Evolutionary conservation across 2,329 filamentous ascomycete genomes (phyloP), one percentile per base, ranked within the genome.

Genomic region (Ophiostoma ulmi): DNA sequence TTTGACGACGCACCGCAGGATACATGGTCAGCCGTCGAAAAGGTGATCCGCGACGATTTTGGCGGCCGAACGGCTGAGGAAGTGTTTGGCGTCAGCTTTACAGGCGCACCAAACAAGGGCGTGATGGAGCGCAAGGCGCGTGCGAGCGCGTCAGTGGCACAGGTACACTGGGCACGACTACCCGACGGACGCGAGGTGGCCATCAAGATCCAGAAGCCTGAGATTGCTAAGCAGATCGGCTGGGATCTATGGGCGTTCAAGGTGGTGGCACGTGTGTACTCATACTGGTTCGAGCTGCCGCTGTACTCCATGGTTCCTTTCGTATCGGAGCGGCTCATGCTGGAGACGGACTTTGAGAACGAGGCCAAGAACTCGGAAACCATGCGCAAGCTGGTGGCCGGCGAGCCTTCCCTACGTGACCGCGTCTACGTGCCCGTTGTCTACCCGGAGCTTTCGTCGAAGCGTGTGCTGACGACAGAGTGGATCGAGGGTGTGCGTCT

Each of bases 231-330:
- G 77, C 95, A 98, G 81, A 91, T 97, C 52, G 88, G 89, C 5
- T 97, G 93, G 93, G 95, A 99, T 83, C 79, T 99, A 69, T 97
- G 93, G 93, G 90, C 94, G 2, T 97, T 97, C 83, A 93, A 93
- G 86, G 90, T 93, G 13, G 91, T 97, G 13, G 89, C 92, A 65
- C 88, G 85, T 79, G 87, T 93, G 38, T 97, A 97, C 78, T 92
- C 92, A 1, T 90, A 86, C 79, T 92, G 90, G 85, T 98, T 98
- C 77, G 92, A 97, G 76, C 86, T 99, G n/a, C 95, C 95, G 1
- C 86, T 98, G 36, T 96, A 97, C 78, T 91, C 88, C 69, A 83
- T 98, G 17, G 92, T 98, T 0, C 95, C 94, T 0, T 98, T 95
- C 78, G 94, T 98, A 76, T 91, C 90, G 63, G 94, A 98, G 79